Percentiles rank a stretch among this genome's conserved stretches.
Conservation (phyloP, 192 early-diverging fungal species). For the Thamnidium elegans region DNA sequence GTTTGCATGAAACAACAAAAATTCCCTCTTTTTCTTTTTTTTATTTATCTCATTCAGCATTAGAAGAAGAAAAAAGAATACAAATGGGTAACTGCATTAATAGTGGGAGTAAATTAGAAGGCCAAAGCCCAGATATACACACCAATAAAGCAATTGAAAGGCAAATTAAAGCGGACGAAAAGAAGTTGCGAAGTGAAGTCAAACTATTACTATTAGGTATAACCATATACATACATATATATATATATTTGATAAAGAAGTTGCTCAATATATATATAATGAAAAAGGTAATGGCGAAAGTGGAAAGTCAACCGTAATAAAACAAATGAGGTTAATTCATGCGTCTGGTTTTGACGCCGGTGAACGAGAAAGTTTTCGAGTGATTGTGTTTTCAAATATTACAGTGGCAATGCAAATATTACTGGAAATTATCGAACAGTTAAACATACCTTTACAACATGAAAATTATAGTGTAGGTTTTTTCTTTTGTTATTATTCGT, state of each 20-base stretch:
- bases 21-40: no score
- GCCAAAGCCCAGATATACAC: no score
- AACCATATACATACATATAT: not conserved
- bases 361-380: slow-evolving; percentile 42
- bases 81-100: no score
- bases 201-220: slow-evolving; percentile 36
- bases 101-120: no score
- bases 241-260: no score
- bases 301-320: slow-evolving; percentile 55
- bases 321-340: slow-evolving; percentile 52
- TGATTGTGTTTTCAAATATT: slow-evolving; percentile 44
- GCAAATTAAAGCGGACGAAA: slow-evolving; percentile 34
- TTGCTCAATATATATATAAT: no score
- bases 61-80: no score
- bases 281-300: slow-evolving; percentile 54
- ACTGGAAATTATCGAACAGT: slow-evolving; percentile 36
- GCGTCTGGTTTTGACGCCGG: slow-evolving; percentile 39
- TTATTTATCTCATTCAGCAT: no score
- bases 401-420: slow-evolving; percentile 42
- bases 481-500: not conserved
- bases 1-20: no score
- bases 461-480: slow-evolving; percentile 11
- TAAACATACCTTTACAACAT: not conserved
- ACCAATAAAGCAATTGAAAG: slow-evolving; percentile 20
- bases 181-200: slow-evolving; percentile 34